These are phyloP conservation scores for Pichia sp. DNA, from an alignment of 1,139 yeast genomes.

Conservation along the genomic window DNA sequence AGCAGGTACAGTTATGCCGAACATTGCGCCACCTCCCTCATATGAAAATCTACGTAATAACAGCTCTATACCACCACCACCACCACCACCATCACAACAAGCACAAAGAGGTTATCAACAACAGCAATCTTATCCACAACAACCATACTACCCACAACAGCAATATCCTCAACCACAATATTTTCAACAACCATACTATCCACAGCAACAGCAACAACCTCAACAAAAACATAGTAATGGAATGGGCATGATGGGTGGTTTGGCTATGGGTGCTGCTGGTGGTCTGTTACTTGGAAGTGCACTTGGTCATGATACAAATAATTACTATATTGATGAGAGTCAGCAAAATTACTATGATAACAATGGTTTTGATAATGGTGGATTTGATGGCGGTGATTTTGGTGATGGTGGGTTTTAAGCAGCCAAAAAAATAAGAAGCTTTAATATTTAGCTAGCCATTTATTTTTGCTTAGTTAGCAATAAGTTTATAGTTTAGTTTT, in stretches of 20 bases:
- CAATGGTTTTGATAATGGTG: conserved; percentile 22
- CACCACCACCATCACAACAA: conserved; percentile 7
- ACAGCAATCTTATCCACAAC: conserved; percentile 10
- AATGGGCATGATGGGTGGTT: conserved; percentile 28
- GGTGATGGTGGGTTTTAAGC: conserved; percentile 13
- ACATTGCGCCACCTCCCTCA: conserved; percentile 32
- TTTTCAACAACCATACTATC: conserved; percentile 12
- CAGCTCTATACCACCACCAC: no score
- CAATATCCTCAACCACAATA: conserved; percentile 14
- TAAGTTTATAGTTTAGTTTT: no score
- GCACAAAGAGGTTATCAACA: no score
- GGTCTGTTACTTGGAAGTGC: conserved; percentile 21
- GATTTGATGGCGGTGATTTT: conserved; percentile 21
- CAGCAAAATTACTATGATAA: conserved; percentile 15
- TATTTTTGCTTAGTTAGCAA: no score
- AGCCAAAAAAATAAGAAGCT: no score
- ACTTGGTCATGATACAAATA: conserved; percentile 1
- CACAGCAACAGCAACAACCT: conserved; percentile 19
- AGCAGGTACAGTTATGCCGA: conserved; percentile 41
- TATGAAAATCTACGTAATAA: conserved; percentile 17
- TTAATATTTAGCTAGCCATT: no score
- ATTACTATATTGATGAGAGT: background rate
- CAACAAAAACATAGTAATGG: conserved; percentile 6
- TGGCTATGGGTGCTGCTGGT: conserved; percentile 28
- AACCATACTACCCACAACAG: no score